Conservation (phyloP, 306 rosid species). For the Glycine soja region DNA sequence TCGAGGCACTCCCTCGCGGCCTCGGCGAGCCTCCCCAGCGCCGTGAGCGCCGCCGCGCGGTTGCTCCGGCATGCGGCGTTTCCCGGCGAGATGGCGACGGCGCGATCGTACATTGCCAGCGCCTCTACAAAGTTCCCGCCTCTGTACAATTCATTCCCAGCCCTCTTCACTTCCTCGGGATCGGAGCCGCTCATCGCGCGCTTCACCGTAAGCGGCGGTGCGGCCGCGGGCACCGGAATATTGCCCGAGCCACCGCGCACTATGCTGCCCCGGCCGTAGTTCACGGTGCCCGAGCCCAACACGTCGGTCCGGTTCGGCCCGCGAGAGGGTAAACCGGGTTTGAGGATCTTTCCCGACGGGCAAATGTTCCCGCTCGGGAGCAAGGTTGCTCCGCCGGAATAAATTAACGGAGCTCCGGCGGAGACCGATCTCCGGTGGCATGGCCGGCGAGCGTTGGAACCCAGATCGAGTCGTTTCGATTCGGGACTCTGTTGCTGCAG, state of each 20-base stretch:
- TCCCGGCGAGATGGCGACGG: slow-evolving; percentile 67
- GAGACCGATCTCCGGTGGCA: slow-evolving; percentile 86
- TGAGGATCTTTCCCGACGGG: slow-evolving; percentile 70
- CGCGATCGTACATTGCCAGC: slow-evolving; percentile 82
- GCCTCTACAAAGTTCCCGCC: slow-evolving; percentile 75
- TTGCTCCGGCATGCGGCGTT: slow-evolving; percentile 83
- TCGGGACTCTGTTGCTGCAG: slow-evolving; percentile 55
- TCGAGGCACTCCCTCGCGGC: slow-evolving; percentile 84
- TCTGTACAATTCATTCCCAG: slow-evolving; percentile 74
- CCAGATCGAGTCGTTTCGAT: slow-evolving; percentile 72
- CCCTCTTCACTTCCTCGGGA: slow-evolving; percentile 82
- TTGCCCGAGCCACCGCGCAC: slow-evolving; percentile 63
- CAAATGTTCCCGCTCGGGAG: slow-evolving; percentile 81
- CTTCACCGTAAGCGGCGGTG: slow-evolving; percentile 45
- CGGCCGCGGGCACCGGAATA: slow-evolving; percentile 42
- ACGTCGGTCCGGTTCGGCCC: slow-evolving; percentile 67
- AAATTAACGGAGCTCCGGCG: slow-evolving; percentile 80
- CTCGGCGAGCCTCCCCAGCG: slow-evolving; percentile 78
- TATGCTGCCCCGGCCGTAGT: slow-evolving; percentile 91
- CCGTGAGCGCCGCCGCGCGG: slow-evolving; percentile 86
- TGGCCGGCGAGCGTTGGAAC: slow-evolving; percentile 55
- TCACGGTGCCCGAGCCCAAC: slow-evolving; percentile 74
- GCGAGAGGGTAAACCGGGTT: slow-evolving; percentile 57
- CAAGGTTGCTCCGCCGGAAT: slow-evolving; percentile 59
- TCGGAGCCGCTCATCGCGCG: slow-evolving; percentile 55